phyloP scores from a whole-genome alignment of 148 eudicot species.

The Rhododendron henanense region DNA sequence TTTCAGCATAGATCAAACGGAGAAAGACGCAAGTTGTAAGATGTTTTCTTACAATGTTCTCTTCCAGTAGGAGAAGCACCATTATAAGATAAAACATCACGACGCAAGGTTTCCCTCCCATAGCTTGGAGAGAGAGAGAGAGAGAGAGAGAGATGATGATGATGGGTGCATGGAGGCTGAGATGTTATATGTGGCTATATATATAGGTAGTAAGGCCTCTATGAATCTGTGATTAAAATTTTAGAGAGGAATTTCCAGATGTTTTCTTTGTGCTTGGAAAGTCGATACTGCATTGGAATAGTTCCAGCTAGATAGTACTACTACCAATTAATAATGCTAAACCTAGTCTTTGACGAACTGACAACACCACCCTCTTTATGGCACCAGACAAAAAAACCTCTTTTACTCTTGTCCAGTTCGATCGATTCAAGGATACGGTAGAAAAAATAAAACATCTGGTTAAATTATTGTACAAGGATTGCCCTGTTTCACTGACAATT shows the following conservation, averaged over 20 bases:
- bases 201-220: background rate
- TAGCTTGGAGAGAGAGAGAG: too few relatives aligned
- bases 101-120: too few relatives aligned
- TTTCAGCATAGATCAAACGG: too few relatives aligned
- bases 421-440: background rate
- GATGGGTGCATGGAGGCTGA: background rate
- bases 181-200: too few relatives aligned
- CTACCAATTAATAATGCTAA: background rate
- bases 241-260: background rate
- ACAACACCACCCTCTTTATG: background rate
- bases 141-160: background rate
- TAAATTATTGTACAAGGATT: too few relatives aligned
- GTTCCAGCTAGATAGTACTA: background rate
- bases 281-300: background rate
- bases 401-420: background rate
- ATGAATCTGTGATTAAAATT: background rate
- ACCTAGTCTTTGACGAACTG: background rate
- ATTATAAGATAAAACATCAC: too few relatives aligned
- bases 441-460: too few relatives aligned
- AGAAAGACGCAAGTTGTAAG: too few relatives aligned
- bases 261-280: background rate
- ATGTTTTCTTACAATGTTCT: too few relatives aligned
- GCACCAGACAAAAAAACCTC: background rate
- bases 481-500: too few relatives aligned
- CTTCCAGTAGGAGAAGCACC: too few relatives aligned